These are phyloP conservation scores for Hanseniaspora lindneri DNA, from an alignment of 805 yeast species.

Conservation along the genomic window DNA sequence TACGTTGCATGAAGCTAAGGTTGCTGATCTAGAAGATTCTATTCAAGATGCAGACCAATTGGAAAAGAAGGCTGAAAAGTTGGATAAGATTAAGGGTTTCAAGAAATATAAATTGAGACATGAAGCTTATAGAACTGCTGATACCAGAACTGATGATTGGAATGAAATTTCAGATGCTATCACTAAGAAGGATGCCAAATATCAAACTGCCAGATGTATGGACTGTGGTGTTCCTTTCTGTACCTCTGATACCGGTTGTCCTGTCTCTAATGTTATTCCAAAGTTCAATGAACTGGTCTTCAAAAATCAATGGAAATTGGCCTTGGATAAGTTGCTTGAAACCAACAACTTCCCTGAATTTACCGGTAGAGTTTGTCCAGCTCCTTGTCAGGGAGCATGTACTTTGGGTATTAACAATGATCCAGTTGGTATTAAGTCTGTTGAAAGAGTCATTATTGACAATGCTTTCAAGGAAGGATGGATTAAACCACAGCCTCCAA, in stretches of 20 bases:
- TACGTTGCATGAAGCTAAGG: conserved; percentile 58
- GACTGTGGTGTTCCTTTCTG: conserved; percentile 99
- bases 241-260: conserved; percentile 96
- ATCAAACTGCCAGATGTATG: conserved; percentile 96
- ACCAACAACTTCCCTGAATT: conserved; percentile 98
- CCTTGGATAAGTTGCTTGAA: conserved; percentile 80
- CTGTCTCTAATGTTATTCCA: conserved; percentile 91
- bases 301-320: conserved; percentile 89
- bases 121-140: conserved; percentile 72
- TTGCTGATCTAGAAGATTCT: conserved; percentile 82
- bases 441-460: conserved; percentile 92
- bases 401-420: conserved; percentile 85
- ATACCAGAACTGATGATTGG: conserved; percentile 79
- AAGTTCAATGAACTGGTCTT: conserved; percentile 95
- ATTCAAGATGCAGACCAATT: conserved; percentile 57
- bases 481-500: conserved; percentile 78
- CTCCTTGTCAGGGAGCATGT: conserved; percentile 97
- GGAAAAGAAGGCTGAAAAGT: conserved; percentile 46
- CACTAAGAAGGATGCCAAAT: conserved; percentile 72
- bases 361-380: conserved; percentile 96
- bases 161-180: conserved; percentile 73
- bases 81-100: conserved; percentile 81
- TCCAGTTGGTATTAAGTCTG: conserved; percentile 92
- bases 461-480: conserved; percentile 94
- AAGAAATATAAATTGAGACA: conserved; percentile 84